These are phyloP conservation scores for Aspergillus novofumigatus DNA, from an alignment of 2,329 filamentous ascomycete species.

Conservation along the genomic window DNA sequence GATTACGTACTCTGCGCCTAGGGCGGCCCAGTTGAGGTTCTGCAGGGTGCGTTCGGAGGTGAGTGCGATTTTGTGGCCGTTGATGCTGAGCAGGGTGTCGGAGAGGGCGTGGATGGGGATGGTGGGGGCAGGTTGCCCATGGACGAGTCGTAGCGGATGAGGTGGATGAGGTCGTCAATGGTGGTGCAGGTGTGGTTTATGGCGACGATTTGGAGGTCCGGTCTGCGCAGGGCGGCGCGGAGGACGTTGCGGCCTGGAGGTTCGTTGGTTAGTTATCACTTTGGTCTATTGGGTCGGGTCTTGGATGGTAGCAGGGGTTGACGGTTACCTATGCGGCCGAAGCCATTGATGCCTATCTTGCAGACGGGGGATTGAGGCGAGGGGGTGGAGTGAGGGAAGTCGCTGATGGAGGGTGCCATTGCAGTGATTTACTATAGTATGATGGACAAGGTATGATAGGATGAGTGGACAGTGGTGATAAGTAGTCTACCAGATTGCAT, in stretches of 20 bases:
- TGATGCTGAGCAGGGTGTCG: slow-evolving; percentile 66
- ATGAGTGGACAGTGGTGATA: not conserved
- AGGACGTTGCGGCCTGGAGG: slow-evolving; percentile 61
- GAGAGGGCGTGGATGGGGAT: slow-evolving; percentile 86
- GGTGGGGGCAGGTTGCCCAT: slow-evolving; percentile 94
- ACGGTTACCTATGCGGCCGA: slow-evolving; percentile 73
- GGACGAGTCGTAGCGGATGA: slow-evolving; percentile 24
- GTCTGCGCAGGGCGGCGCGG: slow-evolving; percentile 18
- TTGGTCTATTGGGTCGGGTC: too few relatives aligned
- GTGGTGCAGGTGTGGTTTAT: slow-evolving; percentile 28
- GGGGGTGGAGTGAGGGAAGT: slow-evolving; percentile 13
- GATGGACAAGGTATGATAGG: too few relatives aligned
- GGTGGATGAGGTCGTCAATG: slow-evolving; percentile 28
- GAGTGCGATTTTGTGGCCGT: slow-evolving; percentile 18
- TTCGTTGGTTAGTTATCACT: not conserved
- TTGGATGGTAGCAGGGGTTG: too few relatives aligned
- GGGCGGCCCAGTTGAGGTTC: slow-evolving; percentile 24
- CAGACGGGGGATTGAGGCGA: slow-evolving; percentile 11
- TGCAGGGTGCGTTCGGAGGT: slow-evolving; percentile 26
- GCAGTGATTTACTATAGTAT: not conserved
- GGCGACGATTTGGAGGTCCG: slow-evolving; percentile 24
- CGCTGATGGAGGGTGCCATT: slow-evolving; percentile 23
- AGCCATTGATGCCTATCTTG: slow-evolving; percentile 93
- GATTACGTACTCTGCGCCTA: slow-evolving; percentile 26
- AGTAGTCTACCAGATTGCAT: not conserved